These are phyloP conservation scores for Stropharia rugosoannulata DNA, from an alignment of 768 basidiomycete genomes.

Conservation along the genomic window DNA sequence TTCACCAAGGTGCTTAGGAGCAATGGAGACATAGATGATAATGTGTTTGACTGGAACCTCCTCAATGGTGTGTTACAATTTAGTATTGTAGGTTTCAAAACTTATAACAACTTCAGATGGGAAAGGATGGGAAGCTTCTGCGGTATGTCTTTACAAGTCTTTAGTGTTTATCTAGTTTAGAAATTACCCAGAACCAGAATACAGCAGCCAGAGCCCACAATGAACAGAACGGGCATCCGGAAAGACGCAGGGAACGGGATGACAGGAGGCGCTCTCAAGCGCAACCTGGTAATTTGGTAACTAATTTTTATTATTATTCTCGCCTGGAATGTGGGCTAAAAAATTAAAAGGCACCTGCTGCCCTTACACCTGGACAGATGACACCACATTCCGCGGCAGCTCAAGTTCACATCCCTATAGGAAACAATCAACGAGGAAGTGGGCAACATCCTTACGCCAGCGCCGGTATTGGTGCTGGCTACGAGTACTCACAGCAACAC, in stretches of 20 bases:
- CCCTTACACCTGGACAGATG: conserved; percentile 59
- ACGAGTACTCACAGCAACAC: conserved; percentile 58
- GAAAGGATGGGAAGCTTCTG: conserved; percentile 89
- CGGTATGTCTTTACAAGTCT: conserved; percentile 45
- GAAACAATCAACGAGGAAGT: conserved; percentile 47
- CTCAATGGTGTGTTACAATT: conserved; percentile 60
- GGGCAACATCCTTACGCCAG: conserved; percentile 74
- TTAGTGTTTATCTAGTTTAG: background rate
- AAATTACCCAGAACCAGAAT: conserved; percentile 49
- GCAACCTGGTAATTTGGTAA: conserved; percentile 55
- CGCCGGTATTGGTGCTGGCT: conserved; percentile 47
- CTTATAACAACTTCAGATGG: conserved; percentile 51
- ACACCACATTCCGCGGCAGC: conserved; percentile 76
- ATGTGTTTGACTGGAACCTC: conserved; percentile 94
- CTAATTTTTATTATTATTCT: conserved; percentile 71
- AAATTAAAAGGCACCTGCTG: conserved; percentile 59
- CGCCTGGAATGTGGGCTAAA: conserved; percentile 71
- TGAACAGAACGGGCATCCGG: conserved; percentile 39
- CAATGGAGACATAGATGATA: conserved; percentile 88
- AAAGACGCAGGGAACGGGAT: conserved; percentile 65
- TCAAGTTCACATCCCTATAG: conserved; percentile 71
- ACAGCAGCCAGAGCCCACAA: conserved; percentile 67
- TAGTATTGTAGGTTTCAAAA: background rate
- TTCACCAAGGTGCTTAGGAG: conserved; percentile 94
- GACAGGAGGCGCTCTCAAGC: conserved; percentile 66